Conservation (phyloP, 768 basidiomycete genomes). For the Leccinum fibrillosum region DNA sequence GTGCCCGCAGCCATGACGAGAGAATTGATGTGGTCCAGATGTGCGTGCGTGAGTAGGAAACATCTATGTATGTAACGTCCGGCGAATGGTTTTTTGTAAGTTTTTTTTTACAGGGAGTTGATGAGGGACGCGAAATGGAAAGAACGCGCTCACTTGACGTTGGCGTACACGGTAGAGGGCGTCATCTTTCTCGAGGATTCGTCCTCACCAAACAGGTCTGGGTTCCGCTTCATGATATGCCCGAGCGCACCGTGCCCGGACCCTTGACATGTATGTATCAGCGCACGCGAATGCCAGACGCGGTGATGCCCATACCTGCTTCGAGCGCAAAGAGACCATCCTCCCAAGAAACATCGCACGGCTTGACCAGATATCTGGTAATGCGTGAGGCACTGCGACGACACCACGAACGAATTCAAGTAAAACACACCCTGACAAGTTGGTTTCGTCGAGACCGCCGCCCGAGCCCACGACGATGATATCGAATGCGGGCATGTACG, state of each 20-base stretch:
- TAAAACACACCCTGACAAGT: constrained; percentile 74
- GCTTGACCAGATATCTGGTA: constrained; percentile 84
- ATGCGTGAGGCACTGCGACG: constrained; percentile 11
- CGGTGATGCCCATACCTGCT: constrained; percentile 54
- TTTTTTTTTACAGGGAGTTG: neutral
- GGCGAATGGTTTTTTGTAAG: neutral
- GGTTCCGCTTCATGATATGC: constrained; percentile 53
- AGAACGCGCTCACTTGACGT: constrained; percentile 28
- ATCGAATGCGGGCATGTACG: constrained; percentile 54
- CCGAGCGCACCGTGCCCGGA: constrained; percentile 81
- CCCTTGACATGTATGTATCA: constrained; percentile 36
- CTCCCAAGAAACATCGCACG: constrained; percentile 60
- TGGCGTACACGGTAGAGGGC: constrained; percentile 28
- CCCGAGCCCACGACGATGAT: constrained; percentile 79
- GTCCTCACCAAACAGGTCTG: constrained; percentile 46
- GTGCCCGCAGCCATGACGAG: constrained; percentile 85
- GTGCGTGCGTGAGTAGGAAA: constrained; percentile 85
- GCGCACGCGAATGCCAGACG: neutral
- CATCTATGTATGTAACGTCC: constrained; percentile 50
- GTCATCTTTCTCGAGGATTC: constrained; percentile 12
- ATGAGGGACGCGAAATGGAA: neutral
- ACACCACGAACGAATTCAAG: neutral
- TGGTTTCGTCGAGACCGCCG: constrained; percentile 87
- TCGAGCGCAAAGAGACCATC: constrained; percentile 84
- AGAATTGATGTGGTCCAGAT: constrained; percentile 86